Conservation (phyloP, 495 filamentous ascomycete genomes). For the Cryomyces minteri region DNA sequence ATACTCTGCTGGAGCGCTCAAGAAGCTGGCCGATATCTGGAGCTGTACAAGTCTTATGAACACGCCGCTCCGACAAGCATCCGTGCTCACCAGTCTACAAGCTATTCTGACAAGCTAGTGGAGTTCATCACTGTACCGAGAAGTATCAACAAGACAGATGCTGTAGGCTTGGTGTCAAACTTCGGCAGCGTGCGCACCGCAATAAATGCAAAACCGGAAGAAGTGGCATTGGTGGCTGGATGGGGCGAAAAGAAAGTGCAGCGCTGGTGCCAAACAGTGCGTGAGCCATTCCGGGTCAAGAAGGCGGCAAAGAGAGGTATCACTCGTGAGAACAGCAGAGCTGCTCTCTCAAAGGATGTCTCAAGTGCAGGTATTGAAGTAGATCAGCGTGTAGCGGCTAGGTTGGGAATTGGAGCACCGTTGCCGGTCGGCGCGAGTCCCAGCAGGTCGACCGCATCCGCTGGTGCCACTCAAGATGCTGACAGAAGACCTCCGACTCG, state of each 20-base stretch:
- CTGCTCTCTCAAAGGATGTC: slow-evolving; percentile 6
- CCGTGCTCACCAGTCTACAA: slow-evolving; percentile 58
- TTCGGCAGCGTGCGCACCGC: slow-evolving; percentile 79
- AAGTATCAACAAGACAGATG: slow-evolving; percentile 86
- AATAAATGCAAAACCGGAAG: slow-evolving; percentile 72
- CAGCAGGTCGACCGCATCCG: slow-evolving; percentile 2
- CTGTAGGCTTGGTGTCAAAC: slow-evolving; percentile 64
- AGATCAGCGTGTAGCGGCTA: slow-evolving; percentile 3
- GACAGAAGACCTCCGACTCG: slow-evolving; percentile 13
- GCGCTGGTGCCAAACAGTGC: slow-evolving; percentile 60
- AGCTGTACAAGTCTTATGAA: slow-evolving; percentile 86
- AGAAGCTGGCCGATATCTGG: slow-evolving; percentile 84
- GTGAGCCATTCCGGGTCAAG: slow-evolving; percentile 65
- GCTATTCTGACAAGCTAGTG: slow-evolving; percentile 74
- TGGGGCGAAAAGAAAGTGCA: slow-evolving; percentile 94
- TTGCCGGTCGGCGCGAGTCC: neutral
- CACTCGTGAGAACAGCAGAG: slow-evolving; percentile 13
- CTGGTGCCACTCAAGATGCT: slow-evolving; percentile 6
- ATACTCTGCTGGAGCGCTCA: slow-evolving; percentile 87
- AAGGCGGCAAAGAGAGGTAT: slow-evolving; percentile 40
- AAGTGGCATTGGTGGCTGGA: slow-evolving; percentile 60
- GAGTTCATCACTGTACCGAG: slow-evolving; percentile 85
- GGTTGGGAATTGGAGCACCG: slow-evolving; percentile 9
- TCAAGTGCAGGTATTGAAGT: slow-evolving; percentile 5
- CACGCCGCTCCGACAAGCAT: slow-evolving; percentile 67